Evolutionary conservation across 805 yeast genomes (phyloP).

Genomic region (Pichia rugopelliculosa): DNA sequence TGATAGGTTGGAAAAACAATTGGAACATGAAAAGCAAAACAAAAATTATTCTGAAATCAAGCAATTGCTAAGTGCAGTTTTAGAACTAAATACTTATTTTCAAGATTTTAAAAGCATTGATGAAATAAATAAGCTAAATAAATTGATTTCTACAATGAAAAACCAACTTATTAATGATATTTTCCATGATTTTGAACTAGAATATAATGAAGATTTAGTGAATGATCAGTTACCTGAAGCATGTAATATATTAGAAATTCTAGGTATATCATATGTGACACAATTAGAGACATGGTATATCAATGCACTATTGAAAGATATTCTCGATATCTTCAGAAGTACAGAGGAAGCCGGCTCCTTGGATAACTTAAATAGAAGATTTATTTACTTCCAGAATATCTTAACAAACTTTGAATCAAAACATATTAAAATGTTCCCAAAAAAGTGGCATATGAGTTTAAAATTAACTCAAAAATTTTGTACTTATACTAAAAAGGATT

Average conservation of each 20-base stretch:
- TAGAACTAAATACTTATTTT: conserved; percentile 66
- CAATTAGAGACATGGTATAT: conserved; percentile 70
- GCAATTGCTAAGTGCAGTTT: conserved; percentile 59
- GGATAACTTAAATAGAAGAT: conserved; percentile 79
- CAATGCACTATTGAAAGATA: conserved; percentile 61
- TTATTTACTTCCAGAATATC: conserved; percentile 69
- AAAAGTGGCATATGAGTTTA: conserved; percentile 61
- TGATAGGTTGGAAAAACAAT: conserved; percentile 45
- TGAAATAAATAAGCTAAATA: conserved; percentile 62
- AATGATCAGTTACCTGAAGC: conserved; percentile 46
- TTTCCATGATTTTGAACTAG: conserved; percentile 61
- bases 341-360: conserved; percentile 92
- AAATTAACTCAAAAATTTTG: conserved; percentile 59
- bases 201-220: conserved; percentile 31
- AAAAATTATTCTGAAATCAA: conserved; percentile 46
- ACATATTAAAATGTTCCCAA: conserved; percentile 53
- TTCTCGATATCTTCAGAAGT: conserved; percentile 63
- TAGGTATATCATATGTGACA: conserved; percentile 50
- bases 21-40: conserved; percentile 26
- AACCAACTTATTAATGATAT: conserved; percentile 59
- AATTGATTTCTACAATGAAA: conserved; percentile 52
- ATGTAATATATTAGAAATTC: conserved; percentile 60
- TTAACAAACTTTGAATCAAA: conserved; percentile 48
- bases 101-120: conserved; percentile 76
- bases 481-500: conserved; percentile 59